Evolutionary conservation across 2,329 filamentous ascomycete genomes (phyloP).

Genomic region (Paracorniculantispora psalliotae): DNA sequence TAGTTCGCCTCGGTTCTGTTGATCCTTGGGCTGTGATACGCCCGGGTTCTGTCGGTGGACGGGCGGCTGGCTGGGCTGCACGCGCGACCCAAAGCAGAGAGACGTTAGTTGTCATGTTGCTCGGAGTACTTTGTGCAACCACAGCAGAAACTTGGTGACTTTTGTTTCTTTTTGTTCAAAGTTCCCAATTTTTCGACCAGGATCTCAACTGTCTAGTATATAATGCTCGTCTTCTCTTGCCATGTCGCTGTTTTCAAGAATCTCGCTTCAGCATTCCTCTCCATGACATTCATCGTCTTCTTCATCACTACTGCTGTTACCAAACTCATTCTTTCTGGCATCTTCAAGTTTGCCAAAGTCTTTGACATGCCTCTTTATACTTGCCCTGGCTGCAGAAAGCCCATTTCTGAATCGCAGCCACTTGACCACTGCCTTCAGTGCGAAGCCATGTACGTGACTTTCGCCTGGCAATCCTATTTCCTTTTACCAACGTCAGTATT

Average conservation of each 20-base stretch:
- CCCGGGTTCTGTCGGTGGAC: background rate
- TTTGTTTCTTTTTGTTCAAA: background rate
- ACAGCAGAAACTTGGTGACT: background rate
- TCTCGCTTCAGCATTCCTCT: background rate
- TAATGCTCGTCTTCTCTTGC: background rate
- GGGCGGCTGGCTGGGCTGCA: background rate
- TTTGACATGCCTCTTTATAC: conserved; percentile 11
- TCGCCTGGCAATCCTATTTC: background rate
- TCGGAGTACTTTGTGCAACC: background rate
- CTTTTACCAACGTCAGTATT: background rate
- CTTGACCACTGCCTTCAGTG: conserved; percentile 11
- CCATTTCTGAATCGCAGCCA: conserved; percentile 12
- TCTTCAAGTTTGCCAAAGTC: background rate
- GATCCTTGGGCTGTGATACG: background rate
- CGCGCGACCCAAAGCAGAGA: background rate
- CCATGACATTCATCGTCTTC: background rate
- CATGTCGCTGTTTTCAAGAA: too few relatives aligned
- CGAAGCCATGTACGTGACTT: conserved; percentile 2
- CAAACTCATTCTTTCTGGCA: background rate
- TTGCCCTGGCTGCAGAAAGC: conserved; percentile 10
- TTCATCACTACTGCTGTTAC: background rate
- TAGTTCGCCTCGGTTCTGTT: background rate
- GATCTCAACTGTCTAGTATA: background rate
- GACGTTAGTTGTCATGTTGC: conserved; percentile 9
- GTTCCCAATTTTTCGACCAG: background rate